Base-by-base conservation (phyloP, 2,329 filamentous ascomycete species). In the Penicillium sp. region DNA sequence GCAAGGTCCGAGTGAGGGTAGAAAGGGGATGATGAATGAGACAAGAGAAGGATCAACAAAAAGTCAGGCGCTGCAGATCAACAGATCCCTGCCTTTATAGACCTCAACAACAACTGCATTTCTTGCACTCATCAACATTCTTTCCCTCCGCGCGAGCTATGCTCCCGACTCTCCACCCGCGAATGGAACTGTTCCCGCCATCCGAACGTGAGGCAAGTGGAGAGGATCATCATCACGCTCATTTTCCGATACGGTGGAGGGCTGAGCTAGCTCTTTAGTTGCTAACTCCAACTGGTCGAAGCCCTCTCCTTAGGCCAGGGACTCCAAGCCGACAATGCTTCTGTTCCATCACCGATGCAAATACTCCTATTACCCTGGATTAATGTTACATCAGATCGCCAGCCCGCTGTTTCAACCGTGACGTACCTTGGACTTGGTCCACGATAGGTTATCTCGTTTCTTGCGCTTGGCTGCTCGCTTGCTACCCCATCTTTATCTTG, bases 261-360 rank as follows among this genome's bases (percentile, higher is more conserved):
- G 9, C n/a, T 26, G 31, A 54, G 60, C 60, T 61, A 57, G 58
- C 41, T 48, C 21, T 44, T 48, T 61, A 51, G 47, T 31, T 52
- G 35, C n/a, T 13, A 7, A 5, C 31, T 44, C 52, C 26, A 21
- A 61, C 58, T 61, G 58, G 58, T 47, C 29, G 47, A 48, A 23
- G 48, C 26, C 35, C 7, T 38, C 17, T 44, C 13, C 35, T 58
- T 61, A 61, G 54, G 21, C 30, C 54, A 58, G 59, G 53, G 53
- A 50, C 48, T 31, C 15, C 38, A 61, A 53, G 54, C 54, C 57
- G 58, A 51, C 54, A 58, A 64, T 64, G 62, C 54, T 64, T 58
- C 54, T 61, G 62, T 64, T 64, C 29, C 62, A 61, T 64, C 58
- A 26, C 53, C 29, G n/a, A 54, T 50, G 21, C n/a, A 15, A 41